These are phyloP conservation scores for Entomortierella parvispora DNA, from an alignment of 192 early-diverging fungal species.

Conservation along the genomic window DNA sequence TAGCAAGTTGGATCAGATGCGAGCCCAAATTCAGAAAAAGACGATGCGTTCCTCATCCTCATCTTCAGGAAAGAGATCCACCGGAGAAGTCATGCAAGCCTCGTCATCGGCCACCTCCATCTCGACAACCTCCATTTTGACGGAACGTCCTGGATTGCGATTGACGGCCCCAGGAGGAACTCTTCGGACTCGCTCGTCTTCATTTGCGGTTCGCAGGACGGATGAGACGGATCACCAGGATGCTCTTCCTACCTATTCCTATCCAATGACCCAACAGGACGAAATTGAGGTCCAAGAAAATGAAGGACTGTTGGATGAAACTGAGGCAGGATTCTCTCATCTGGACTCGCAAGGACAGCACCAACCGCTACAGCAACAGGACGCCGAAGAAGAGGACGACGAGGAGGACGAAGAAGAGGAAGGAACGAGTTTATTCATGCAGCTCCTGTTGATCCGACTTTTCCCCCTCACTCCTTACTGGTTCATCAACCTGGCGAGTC, in stretches of 20 bases:
- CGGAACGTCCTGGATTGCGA: background rate
- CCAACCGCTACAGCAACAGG: background rate
- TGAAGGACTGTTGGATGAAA: conserved; percentile 21
- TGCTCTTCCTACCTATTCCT: conserved; percentile 4
- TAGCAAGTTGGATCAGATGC: conserved; percentile 40
- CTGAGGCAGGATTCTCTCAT: background rate
- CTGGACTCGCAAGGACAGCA: background rate
- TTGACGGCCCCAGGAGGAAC: conserved; percentile 2
- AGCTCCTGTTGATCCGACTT: conserved; percentile 59
- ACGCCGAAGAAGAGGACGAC: conserved; percentile 6
- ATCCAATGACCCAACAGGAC: conserved; percentile 10
- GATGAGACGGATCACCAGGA: conserved; percentile 1
- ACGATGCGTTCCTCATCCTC: conserved; percentile 21
- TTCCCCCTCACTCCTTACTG: conserved; percentile 68
- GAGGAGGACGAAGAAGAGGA: conserved; percentile 37
- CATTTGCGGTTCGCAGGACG: conserved; percentile 20
- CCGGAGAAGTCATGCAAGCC: background rate
- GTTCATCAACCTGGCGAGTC: conserved; percentile 65
- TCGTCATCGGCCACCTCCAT: conserved; percentile 16
- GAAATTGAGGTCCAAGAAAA: conserved; percentile 32
- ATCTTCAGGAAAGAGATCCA: background rate
- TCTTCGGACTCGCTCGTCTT: conserved; percentile 35
- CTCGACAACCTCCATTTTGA: background rate
- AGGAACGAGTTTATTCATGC: conserved; percentile 57
- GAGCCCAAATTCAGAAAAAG: conserved; percentile 48